phyloP scores from a whole-genome alignment of 371 early-diverging fungal species.

The Apophysomyces sp. region DNA sequence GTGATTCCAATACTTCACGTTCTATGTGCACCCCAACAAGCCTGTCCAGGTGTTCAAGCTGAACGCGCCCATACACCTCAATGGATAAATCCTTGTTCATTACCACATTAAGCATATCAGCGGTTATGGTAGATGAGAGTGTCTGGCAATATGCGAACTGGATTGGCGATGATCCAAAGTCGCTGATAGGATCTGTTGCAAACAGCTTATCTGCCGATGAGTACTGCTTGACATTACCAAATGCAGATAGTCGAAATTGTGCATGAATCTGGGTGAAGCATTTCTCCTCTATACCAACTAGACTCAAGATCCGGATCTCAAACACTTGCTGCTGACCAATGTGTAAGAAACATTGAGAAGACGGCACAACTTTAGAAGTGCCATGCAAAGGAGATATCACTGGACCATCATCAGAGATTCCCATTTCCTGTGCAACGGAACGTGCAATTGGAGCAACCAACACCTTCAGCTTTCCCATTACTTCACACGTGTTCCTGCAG shows the following conservation, averaged over 20 bases:
- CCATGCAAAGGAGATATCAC: not conserved
- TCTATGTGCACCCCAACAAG: constrained; percentile 13
- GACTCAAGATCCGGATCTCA: constrained; percentile 68
- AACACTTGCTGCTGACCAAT: constrained; percentile 66
- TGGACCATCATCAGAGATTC: constrained; percentile 6
- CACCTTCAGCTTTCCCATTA: constrained; percentile 51
- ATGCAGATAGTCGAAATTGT: constrained; percentile 71
- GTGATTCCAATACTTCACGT: not conserved
- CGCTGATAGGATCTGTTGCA: constrained; percentile 59
- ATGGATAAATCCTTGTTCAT: constrained; percentile 44
- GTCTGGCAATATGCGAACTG: constrained; percentile 67
- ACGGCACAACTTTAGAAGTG: not conserved
- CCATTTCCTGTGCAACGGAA: constrained; percentile 20
- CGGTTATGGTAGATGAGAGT: constrained; percentile 50
- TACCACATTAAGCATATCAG: constrained; percentile 44
- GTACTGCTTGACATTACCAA: constrained; percentile 45
- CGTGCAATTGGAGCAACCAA: constrained; percentile 50
- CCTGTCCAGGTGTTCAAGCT: constrained; percentile 34
- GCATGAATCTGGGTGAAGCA: constrained; percentile 76
- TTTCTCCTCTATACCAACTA: constrained; percentile 66
- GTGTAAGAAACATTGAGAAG: constrained; percentile 6
- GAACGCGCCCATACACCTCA: constrained; percentile 67
- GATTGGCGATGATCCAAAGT: constrained; percentile 47
- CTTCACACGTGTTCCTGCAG: constrained; percentile 55
- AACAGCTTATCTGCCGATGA: constrained; percentile 50